Evolutionary conservation across 1,139 yeast species (phyloP), one percentile per base, ranked within the genome.

Genomic region (Taphrina wiesneri): DNA sequence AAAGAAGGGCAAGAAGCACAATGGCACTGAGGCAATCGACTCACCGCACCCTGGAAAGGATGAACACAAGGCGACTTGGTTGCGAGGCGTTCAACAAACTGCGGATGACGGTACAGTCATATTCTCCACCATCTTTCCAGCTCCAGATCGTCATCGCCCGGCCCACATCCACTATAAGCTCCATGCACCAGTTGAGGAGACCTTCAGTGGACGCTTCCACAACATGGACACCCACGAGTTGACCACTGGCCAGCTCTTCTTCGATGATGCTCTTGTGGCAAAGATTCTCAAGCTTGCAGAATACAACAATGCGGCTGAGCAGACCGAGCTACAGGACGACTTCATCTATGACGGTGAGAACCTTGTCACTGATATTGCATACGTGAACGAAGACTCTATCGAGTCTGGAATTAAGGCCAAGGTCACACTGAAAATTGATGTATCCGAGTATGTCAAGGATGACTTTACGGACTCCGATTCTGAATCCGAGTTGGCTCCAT

Each of bases 91-190:
- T 2, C 56, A 52, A 17, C 28, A 52, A 17, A 52, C 56, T 4
- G 13, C 41, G 6, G 45, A 30, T 4, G 43, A 52, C 13, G 56
- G 56, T 9, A 26, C 19, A 32, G 56, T 34, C 41, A 7, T 21
- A 6, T 52, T 52, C 19, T 52, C 56, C 45, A 52, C 56, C 41
- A 52, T 52, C 41, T 52, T 52, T 17, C 56, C 56, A 13, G 43
- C 39, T 19, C 39, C 43, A 26, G 41, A 30, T 13, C 28, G 30
- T 3, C 43, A 34, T 11, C 43, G 41, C n/a, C 21, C 56, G 17
- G 25, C 56, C 9, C 56, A 34, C 26, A 34, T 52, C 17, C 43
- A 52, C 56, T 52, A 32, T 17, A 52, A 52, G 30, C 28, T 52
- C 7, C 54, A 49, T 19, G 28, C 28, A 7, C 43, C 56, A 17